phyloP scores from a whole-genome alignment of 768 basidiomycete species.

The Phanerochaete sordida region DNA sequence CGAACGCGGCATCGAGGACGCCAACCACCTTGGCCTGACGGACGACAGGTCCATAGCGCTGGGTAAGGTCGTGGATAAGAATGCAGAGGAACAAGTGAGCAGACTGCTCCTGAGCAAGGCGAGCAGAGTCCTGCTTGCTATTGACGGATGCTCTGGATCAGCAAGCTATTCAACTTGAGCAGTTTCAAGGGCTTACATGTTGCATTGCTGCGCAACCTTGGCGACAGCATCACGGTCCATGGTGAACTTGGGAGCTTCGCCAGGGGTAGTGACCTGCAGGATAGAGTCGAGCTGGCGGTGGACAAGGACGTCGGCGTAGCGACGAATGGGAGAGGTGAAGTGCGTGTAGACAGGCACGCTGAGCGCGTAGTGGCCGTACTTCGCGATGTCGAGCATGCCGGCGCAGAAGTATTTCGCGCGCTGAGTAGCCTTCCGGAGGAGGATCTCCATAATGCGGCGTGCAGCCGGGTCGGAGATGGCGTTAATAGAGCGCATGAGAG shows the following conservation, averaged over 20 bases:
- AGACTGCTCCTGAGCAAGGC: slow-evolving; percentile 93
- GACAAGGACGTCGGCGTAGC: slow-evolving; percentile 91
- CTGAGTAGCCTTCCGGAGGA: slow-evolving; percentile 90
- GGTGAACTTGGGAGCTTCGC: slow-evolving; percentile 74
- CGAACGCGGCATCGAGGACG: slow-evolving; percentile 97
- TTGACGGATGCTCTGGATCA: slow-evolving; percentile 7
- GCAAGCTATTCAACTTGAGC: not conserved
- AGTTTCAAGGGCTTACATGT: slow-evolving; percentile 61
- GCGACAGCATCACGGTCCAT: slow-evolving; percentile 99
- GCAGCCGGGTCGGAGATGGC: slow-evolving; percentile 68
- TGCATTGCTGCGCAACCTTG: slow-evolving; percentile 97
- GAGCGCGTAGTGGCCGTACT: slow-evolving; percentile 91
- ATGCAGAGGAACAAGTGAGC: slow-evolving; percentile 94
- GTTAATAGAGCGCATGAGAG: slow-evolving; percentile 84
- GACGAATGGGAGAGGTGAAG: slow-evolving; percentile 89
- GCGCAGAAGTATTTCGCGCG: slow-evolving; percentile 98
- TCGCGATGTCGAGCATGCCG: slow-evolving; percentile 98
- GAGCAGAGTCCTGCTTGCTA: slow-evolving; percentile 89
- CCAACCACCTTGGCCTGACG: slow-evolving; percentile 94
- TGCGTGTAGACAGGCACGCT: slow-evolving; percentile 91
- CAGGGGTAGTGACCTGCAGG: slow-evolving; percentile 52
- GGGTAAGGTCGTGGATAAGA: slow-evolving; percentile 89
- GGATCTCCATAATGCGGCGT: slow-evolving; percentile 73
- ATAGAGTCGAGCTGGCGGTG: slow-evolving; percentile 95
- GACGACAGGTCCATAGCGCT: slow-evolving; percentile 92